A percentile compares a stretch with the other conserved stretches of the same genome.
Evolutionary conservation across 495 filamentous ascomycete genomes (phyloP).

Genomic region (Hypoxylon perforatum): DNA sequence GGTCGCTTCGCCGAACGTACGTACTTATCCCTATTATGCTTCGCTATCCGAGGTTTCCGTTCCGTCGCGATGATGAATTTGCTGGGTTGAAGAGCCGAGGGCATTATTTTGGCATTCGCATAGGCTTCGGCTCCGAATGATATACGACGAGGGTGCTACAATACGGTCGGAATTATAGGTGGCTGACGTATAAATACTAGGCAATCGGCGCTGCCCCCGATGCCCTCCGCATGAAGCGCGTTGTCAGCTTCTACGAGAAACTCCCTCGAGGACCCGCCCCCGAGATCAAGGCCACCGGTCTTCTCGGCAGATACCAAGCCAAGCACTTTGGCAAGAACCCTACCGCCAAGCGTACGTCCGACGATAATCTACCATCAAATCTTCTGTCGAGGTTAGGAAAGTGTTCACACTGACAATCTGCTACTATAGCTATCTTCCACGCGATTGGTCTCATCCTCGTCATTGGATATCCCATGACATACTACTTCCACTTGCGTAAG

Average conservation of each 20-base stretch:
- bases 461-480: conserved; percentile 93
- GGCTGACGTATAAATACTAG: conserved; percentile 62
- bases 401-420: conserved; percentile 42
- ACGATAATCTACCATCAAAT: conserved; percentile 17
- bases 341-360: conserved; percentile 82
- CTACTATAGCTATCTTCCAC: conserved; percentile 80
- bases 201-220: conserved; percentile 91
- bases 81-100: conserved; percentile 3
- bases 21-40: conserved; percentile 49
- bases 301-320: conserved; percentile 88
- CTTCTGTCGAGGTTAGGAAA: conserved; percentile 7
- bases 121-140: conserved; percentile 4
- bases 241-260: conserved; percentile 98
- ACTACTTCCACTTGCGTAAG: conserved; percentile 99
- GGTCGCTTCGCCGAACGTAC: conserved; percentile 92
- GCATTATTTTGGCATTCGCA: not conserved
- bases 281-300: conserved; percentile 78
- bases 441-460: conserved; percentile 77
- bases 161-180: not conserved
- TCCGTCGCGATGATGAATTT: conserved; percentile 6
- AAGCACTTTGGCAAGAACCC: conserved; percentile 95
- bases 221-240: conserved; percentile 94
- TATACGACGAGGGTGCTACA: not conserved
- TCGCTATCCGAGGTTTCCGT: conserved; percentile 3
- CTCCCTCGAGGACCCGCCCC: conserved; percentile 91